Evolutionary conservation across 106 monocot genomes (phyloP).

Genomic region (Platanthera guangdongensis): DNA sequence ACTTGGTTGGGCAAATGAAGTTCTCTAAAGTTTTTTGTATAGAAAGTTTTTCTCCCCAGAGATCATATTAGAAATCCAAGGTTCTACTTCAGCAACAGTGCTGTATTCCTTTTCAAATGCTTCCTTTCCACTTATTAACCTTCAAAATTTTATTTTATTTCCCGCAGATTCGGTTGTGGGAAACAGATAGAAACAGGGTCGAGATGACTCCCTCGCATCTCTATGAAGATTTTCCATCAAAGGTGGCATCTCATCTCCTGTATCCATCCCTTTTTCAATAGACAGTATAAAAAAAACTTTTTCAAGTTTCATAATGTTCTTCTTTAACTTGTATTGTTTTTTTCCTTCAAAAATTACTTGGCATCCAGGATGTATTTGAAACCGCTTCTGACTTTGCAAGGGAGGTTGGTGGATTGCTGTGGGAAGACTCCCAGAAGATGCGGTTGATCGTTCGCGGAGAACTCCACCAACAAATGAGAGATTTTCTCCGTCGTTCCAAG

Average conservation of each 20-base stretch:
- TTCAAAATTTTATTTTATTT: not conserved
- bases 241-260: slow-evolving; percentile 27
- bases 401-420: slow-evolving; percentile 66
- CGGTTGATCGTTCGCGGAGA: slow-evolving; percentile 66
- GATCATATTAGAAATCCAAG: too few species aligned
- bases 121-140: too few species aligned
- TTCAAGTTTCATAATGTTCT: not conserved
- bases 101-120: too few species aligned
- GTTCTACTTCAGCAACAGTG: too few species aligned
- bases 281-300: too few species aligned
- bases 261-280: not conserved
- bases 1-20: too few species aligned
- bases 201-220: slow-evolving; percentile 74
- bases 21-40: too few species aligned
- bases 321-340: not conserved
- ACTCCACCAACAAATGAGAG: slow-evolving; percentile 77
- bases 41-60: too few species aligned
- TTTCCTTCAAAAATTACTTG: not conserved
- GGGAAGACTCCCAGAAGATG: slow-evolving; percentile 75
- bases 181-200: slow-evolving; percentile 82
- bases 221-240: slow-evolving; percentile 97
- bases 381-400: slow-evolving; percentile 83
- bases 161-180: slow-evolving; percentile 92
- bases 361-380: slow-evolving; percentile 80
- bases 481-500: slow-evolving; percentile 72